Base-by-base conservation (phyloP, 331 rosid genomes). In the Rosa hybrid region DNA sequence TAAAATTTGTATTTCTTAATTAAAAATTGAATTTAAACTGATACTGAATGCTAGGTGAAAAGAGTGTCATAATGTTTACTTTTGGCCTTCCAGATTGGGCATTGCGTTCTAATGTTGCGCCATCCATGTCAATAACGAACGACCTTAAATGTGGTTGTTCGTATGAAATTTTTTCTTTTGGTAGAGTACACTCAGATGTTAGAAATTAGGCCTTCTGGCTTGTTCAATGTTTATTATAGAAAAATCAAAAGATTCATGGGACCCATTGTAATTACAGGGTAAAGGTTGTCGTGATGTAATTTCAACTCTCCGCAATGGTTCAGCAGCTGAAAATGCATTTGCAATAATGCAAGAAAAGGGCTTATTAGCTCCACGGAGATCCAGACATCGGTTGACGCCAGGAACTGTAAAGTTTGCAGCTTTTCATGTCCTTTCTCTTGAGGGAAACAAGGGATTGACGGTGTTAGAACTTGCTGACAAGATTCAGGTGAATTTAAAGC, bases 351-450 rank as follows among this genome's bases (percentile, higher is more conserved):
- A 85, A 84, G 99, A 96, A 84, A 96, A 86, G 85, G 99, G 99
- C 74, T 89, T 96, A 74, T 86, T 96, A 81, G 92, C 85, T 76
- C 98, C 96, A 63, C 92, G 97, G 77, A 90, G 89, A 88, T 91
- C 97, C 53, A 96, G 99, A 85, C 99, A 96, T 76, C 90, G 99
- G 71, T 78, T 96, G 89, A 96, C 99, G 65, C 99, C 99, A 45
- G 99, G 99, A 86, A 96, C 98, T 65, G 99, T 96, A 65, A 96
- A 96, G 64, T 96, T 96, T 85, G 98, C 99, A 59, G 99, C 99
- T 77, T 96, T 96, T 82, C 99, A 96, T 68, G 99, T 93, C 75
- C 97, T 96, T 81, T 96, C 99, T 8, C 87, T 96, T 12, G 99
- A 96, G 88, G 99, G 99, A 62, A 83, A 93, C 81, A 89, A 90